phyloP scores from a whole-genome alignment of 805 yeast species.

The Candida corydali region DNA sequence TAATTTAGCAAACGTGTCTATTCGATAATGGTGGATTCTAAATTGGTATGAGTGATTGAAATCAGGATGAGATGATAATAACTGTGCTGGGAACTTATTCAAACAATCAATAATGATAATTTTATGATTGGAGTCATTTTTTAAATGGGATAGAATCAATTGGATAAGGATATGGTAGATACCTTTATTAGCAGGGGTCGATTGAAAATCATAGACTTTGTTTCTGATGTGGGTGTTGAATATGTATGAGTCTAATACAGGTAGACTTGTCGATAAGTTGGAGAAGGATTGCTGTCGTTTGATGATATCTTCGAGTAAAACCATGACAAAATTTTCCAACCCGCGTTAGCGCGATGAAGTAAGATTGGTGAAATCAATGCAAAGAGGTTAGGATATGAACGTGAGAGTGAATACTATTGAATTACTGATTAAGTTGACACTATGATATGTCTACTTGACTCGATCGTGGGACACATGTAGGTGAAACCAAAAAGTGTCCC shows the following conservation, averaged over 20 bases:
- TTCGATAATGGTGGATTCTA: conserved; percentile 10
- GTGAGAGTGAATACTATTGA: too few relatives aligned
- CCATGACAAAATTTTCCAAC: too few relatives aligned
- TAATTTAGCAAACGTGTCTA: conserved; percentile 26
- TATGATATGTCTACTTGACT: too few relatives aligned
- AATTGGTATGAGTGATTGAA: conserved; percentile 20
- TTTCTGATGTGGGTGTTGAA: conserved; percentile 10
- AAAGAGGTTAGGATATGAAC: too few relatives aligned
- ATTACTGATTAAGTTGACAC: too few relatives aligned
- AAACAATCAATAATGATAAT: conserved; percentile 30
- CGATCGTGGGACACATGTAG: too few relatives aligned
- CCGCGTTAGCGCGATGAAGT: too few relatives aligned
- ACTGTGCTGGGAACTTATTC: conserved; percentile 25
- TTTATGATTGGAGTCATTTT: conserved; percentile 8
- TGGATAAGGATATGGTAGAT: conserved; percentile 17
- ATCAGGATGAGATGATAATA: conserved; percentile 16
- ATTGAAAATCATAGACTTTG: conserved; percentile 30
- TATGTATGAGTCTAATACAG: conserved; percentile 24
- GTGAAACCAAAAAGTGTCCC: too few relatives aligned
- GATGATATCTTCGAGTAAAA: conserved; percentile 6
- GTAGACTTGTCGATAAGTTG: conserved; percentile 25
- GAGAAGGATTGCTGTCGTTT: conserved; percentile 9
- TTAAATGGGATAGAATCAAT: conserved; percentile 27
- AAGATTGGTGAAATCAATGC: too few relatives aligned
- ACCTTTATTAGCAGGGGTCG: conserved; percentile 28